Conservation (phyloP, 352 stramenopile species). For the Globisporangium nodosum region DNA sequence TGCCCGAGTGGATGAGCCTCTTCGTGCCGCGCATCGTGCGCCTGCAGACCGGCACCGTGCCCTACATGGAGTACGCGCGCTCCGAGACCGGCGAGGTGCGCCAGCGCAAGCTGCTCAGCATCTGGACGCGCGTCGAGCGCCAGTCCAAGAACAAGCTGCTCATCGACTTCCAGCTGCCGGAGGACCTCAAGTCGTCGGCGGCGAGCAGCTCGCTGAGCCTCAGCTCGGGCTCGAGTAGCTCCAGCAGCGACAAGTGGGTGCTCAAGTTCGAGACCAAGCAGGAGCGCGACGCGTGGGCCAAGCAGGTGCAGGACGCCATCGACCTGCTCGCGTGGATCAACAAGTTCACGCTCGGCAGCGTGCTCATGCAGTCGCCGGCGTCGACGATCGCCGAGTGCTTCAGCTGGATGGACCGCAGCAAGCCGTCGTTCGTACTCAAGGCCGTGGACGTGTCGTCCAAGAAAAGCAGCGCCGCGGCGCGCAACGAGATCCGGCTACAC, state of each 20-base stretch:
- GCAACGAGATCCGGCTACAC: conserved; percentile 62
- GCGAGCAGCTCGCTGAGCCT: conserved; percentile 10
- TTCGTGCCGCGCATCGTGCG: conserved; percentile 59
- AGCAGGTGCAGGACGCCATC: conserved; percentile 57
- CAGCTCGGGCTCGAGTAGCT: conserved; percentile 2
- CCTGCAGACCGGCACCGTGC: conserved; percentile 50
- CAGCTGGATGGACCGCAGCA: conserved; percentile 48
- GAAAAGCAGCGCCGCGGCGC: conserved; percentile 37
- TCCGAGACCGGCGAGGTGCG: conserved; percentile 48
- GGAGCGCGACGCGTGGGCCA: conserved; percentile 55
- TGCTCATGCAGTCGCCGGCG: conserved; percentile 49
- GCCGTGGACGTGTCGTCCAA: conserved; percentile 41
- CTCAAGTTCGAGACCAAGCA: conserved; percentile 72
- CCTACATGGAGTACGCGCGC: conserved; percentile 63
- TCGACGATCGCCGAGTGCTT: conserved; percentile 60
- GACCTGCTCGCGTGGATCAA: conserved; percentile 63
- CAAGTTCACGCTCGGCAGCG: conserved; percentile 58
- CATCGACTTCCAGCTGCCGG: conserved; percentile 54
- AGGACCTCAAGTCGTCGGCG: conserved; percentile 17
- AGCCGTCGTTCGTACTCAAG: conserved; percentile 66
- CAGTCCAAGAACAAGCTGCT: conserved; percentile 63
- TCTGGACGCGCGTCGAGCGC: conserved; percentile 52
- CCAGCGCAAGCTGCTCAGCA: conserved; percentile 53
- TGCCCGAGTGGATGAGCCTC: conserved; percentile 75
- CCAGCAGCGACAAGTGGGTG: conserved; percentile 48